Conservation (phyloP, 345 rosid species). For the Orychophragmus violaceus region DNA sequence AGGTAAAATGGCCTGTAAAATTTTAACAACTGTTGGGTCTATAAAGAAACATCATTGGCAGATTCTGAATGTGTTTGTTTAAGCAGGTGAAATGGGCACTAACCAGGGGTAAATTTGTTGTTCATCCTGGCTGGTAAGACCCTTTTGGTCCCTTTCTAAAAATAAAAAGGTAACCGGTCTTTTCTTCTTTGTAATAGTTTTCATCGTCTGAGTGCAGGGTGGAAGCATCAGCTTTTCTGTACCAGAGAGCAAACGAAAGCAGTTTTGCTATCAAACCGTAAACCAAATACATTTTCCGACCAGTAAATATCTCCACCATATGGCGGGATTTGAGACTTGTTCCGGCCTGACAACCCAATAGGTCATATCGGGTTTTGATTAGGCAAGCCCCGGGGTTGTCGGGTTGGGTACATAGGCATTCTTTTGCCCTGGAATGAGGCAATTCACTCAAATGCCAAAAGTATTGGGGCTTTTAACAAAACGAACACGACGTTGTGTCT, state of each 20-base stretch:
- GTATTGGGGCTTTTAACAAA: not conserved
- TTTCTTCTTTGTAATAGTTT: slow-evolving; percentile 8
- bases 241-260: slow-evolving; percentile 86
- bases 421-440: slow-evolving; percentile 3
- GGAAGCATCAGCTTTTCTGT: slow-evolving; percentile 97
- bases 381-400: not conserved
- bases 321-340: slow-evolving; percentile 1
- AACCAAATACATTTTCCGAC: slow-evolving; percentile 19
- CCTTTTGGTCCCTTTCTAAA: not conserved
- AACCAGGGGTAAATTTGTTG: slow-evolving; percentile 69
- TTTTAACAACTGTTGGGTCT: not conserved
- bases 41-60: not conserved
- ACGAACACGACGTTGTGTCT: not conserved
- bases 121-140: slow-evolving; percentile 93
- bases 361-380: not conserved
- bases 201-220: slow-evolving; percentile 57
- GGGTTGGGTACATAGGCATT: slow-evolving; percentile 14
- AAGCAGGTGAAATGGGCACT: slow-evolving; percentile 95
- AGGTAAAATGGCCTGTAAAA: slow-evolving; percentile 44
- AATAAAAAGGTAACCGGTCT: not conserved
- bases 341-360: slow-evolving; percentile 1
- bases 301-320: not conserved
- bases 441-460: slow-evolving; percentile 2
- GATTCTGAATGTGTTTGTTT: slow-evolving; percentile 25
- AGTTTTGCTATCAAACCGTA: slow-evolving; percentile 77